These are phyloP conservation scores for Strobilomyces echinocephalus DNA, from an alignment of 768 basidiomycete species.

Conservation along the genomic window DNA sequence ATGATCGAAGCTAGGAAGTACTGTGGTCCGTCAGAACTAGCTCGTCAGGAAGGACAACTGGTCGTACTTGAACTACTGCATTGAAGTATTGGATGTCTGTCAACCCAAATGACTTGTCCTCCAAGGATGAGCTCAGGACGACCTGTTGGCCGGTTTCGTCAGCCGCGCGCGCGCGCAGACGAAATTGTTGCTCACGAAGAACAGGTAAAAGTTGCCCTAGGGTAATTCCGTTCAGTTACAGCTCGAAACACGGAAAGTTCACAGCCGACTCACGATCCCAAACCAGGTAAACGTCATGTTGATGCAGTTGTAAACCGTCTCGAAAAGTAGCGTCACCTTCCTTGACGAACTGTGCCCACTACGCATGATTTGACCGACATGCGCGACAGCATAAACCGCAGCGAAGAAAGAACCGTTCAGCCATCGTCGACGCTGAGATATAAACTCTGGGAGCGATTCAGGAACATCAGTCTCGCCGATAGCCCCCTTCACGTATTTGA, in stretches of 20 bases:
- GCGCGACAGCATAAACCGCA: constrained; percentile 87
- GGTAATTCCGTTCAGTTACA: not conserved
- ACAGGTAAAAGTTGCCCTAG: constrained; percentile 92
- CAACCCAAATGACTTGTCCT: constrained; percentile 65
- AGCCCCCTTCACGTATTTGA: constrained; percentile 94
- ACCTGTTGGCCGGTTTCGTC: constrained; percentile 41
- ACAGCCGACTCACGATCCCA: constrained; percentile 57
- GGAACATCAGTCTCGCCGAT: constrained; percentile 94
- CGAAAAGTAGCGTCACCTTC: constrained; percentile 69
- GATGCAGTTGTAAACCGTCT: constrained; percentile 83
- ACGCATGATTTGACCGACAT: constrained; percentile 40
- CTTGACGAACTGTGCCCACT: constrained; percentile 64
- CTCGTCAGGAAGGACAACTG: not conserved
- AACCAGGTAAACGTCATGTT: constrained; percentile 94
- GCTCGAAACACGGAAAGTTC: not conserved
- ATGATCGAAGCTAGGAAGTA: constrained; percentile 82
- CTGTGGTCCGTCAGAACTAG: constrained; percentile 33
- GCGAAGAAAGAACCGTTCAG: constrained; percentile 94
- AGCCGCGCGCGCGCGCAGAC: not conserved
- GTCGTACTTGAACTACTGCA: constrained; percentile 61
- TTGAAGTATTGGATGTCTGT: constrained; percentile 69
- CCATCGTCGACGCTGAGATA: constrained; percentile 86
- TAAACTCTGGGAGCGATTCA: constrained; percentile 89
- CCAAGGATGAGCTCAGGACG: constrained; percentile 83
- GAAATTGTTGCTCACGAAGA: constrained; percentile 61